Percentiles rank a stretch among this genome's conserved stretches.
phyloP scores from a whole-genome alignment of 1,284 basidiomycete genomes.

The Puccinia coronata region DNA sequence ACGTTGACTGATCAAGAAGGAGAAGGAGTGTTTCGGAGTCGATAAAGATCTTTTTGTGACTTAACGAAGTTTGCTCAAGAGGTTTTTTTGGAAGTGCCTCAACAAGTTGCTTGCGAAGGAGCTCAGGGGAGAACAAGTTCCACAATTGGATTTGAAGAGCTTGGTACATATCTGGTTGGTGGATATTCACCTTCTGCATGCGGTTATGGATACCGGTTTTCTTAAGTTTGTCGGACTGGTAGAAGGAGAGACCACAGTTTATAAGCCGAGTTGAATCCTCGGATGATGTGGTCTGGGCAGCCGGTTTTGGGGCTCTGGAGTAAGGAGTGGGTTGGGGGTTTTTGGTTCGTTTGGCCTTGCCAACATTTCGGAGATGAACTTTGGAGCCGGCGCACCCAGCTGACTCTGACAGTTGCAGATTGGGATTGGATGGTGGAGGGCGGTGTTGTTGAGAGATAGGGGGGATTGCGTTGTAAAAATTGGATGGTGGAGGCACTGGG shows the following conservation, averaged over 20 bases:
- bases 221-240: not conserved
- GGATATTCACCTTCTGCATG: not conserved
- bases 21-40: no score
- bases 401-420: not conserved
- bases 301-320: not conserved
- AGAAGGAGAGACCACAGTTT: not conserved
- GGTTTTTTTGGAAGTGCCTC: not conserved
- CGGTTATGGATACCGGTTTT: not conserved
- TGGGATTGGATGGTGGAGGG: not conserved
- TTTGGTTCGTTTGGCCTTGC: not conserved
- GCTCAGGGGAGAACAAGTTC: not conserved
- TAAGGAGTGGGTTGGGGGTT: not conserved
- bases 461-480: not conserved
- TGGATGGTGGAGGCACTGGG: not conserved
- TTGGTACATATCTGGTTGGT: not conserved
- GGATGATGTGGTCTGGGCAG: not conserved
- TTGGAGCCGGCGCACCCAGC: slow-evolving; percentile 2
- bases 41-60: not conserved
- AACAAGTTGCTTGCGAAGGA: not conserved
- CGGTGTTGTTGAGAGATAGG: not conserved
- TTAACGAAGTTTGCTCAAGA: not conserved
- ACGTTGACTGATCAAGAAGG: no score
- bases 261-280: no score
- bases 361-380: not conserved
- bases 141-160: not conserved